Evolutionary conservation across 2,329 filamentous ascomycete genomes (phyloP).

Genomic region (Ceratocystis harringtonii): DNA sequence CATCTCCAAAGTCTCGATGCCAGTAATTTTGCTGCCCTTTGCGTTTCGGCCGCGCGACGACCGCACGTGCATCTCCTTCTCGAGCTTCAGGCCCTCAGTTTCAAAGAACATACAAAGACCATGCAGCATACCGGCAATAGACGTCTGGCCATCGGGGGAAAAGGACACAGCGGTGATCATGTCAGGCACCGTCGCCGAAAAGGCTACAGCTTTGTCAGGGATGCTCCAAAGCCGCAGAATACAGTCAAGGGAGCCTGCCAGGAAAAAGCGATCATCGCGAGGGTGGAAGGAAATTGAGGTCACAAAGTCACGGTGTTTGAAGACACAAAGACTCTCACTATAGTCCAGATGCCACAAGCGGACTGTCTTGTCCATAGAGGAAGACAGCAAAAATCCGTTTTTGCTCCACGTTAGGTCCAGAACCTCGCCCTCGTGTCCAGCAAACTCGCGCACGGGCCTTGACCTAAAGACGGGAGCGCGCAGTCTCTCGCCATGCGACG

Average conservation of each 20-base stretch:
- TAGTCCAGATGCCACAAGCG: slow-evolving; percentile 83
- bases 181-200: slow-evolving; percentile 58
- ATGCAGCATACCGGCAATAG: slow-evolving; percentile 75
- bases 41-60: slow-evolving; percentile 85
- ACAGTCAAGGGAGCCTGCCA: slow-evolving; percentile 81
- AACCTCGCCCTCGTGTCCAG: slow-evolving; percentile 71
- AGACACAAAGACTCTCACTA: slow-evolving; percentile 75
- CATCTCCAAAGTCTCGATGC: slow-evolving; percentile 58
- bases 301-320: slow-evolving; percentile 89
- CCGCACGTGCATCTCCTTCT: slow-evolving; percentile 81
- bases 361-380: slow-evolving; percentile 96
- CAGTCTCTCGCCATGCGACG: slow-evolving; percentile 45
- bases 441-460: slow-evolving; percentile 64
- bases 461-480: slow-evolving; percentile 82
- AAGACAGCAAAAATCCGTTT: slow-evolving; percentile 92
- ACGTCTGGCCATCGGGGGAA: slow-evolving; percentile 76
- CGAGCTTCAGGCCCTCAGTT: slow-evolving; percentile 72
- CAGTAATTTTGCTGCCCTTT: slow-evolving; percentile 94
- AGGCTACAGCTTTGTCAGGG: slow-evolving; percentile 86
- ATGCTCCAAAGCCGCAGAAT: slow-evolving; percentile 91
- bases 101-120: slow-evolving; percentile 84
- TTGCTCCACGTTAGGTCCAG: slow-evolving; percentile 96
- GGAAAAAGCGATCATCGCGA: slow-evolving; percentile 86
- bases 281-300: slow-evolving; percentile 93
- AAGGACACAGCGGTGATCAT: slow-evolving; percentile 92